These are phyloP conservation scores for Tanacetum coccineum DNA, from an alignment of 129 eudicot genomes.

Conservation along the genomic window DNA sequence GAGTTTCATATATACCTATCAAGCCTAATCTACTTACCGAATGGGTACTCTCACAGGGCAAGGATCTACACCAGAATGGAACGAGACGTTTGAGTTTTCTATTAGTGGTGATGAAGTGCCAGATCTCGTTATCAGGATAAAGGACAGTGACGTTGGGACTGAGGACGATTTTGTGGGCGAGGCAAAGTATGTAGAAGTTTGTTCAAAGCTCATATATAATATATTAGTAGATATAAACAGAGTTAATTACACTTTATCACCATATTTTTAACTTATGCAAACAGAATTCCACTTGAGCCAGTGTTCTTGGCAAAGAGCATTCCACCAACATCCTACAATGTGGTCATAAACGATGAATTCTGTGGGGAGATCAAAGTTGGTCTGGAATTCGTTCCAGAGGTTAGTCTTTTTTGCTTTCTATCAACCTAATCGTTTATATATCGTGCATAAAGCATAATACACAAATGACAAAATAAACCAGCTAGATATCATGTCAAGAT, in stretches of 20 bases:
- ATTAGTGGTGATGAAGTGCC: constrained; percentile 40
- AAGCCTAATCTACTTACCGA: neutral
- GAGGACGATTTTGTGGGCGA: constrained; percentile 71
- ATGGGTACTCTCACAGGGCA: constrained; percentile 45
- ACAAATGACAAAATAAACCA: neutral
- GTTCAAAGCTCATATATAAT: neutral
- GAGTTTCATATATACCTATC: neutral
- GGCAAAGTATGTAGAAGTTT: constrained; percentile 41
- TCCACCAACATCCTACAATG: constrained; percentile 66
- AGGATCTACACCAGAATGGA: constrained; percentile 84
- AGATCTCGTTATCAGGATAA: constrained; percentile 50
- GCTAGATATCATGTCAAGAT: constrained; percentile 5
- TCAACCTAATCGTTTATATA: neutral
- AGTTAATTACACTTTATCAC: neutral
- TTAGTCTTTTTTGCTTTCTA: constrained; percentile 25
- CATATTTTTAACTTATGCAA: constrained; percentile 8
- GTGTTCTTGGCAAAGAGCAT: constrained; percentile 52
- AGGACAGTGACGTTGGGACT: constrained; percentile 60
- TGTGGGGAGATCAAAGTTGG: constrained; percentile 72
- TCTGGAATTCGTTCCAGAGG: constrained; percentile 72
- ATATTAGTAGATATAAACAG: neutral
- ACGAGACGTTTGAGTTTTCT: constrained; percentile 57
- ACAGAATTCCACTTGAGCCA: constrained; percentile 64
- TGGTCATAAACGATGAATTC: constrained; percentile 60
- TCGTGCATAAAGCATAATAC: too few species aligned